Percentiles rank a stretch among this genome's conserved stretches.
Evolutionary conservation across 345 rosid genomes (phyloP).

Genomic region (Citrus unshiu): DNA sequence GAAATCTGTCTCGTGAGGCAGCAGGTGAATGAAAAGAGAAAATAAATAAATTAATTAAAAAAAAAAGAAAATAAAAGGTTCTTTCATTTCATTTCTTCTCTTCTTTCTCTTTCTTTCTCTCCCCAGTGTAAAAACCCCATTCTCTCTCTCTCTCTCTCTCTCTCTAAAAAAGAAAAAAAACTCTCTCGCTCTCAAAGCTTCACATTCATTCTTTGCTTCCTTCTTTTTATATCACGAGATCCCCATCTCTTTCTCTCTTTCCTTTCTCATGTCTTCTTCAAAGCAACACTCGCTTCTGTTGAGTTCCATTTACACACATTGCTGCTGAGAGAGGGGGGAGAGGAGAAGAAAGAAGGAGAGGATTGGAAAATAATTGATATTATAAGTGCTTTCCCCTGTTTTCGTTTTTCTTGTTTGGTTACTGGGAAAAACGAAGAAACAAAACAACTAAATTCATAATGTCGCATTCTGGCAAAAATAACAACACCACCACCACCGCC

Average conservation of each 20-base stretch:
- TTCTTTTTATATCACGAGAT: constrained; percentile 71
- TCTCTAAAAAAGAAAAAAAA: no score
- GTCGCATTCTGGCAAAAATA: constrained; percentile 59
- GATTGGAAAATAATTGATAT: not conserved
- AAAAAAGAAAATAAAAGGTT: not conserved
- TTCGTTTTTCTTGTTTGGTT: not conserved
- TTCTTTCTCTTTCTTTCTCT: constrained; percentile 15
- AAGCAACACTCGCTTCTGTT: not conserved
- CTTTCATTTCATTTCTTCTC: not conserved
- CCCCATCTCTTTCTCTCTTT: constrained; percentile 39
- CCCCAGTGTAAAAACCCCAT: no score
- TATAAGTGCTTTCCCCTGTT: not conserved
- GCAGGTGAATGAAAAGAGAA: constrained; percentile 17
- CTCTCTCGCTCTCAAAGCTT: constrained; percentile 25
- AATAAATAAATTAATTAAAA: not conserved
- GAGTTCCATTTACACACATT: not conserved
- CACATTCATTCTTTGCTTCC: constrained; percentile 70
- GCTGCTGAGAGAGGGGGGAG: not conserved
- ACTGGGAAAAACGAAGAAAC: constrained; percentile 1
- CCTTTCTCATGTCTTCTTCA: constrained; percentile 2
- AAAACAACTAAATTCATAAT: constrained; percentile 18
- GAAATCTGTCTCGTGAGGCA: constrained; percentile 40
- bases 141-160: not conserved
- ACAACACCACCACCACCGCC: not conserved
- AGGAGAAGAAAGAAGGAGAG: not conserved